phyloP scores from a whole-genome alignment of 176 grass and related monocot genomes.

The Panicum miliaceum region DNA sequence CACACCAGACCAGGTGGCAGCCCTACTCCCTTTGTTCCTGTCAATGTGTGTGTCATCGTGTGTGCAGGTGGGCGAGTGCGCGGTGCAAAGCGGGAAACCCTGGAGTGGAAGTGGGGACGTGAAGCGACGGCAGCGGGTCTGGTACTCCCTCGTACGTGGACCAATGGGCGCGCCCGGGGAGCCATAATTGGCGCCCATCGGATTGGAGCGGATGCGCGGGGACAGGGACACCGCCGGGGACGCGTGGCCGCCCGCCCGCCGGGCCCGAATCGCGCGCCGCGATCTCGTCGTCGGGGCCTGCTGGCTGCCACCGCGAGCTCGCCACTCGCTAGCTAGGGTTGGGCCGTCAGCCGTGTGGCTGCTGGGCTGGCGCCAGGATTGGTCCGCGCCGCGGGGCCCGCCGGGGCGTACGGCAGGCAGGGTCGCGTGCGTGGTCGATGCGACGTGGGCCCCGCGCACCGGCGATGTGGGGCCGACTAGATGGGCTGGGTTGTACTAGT shows the following conservation, averaged over 20 bases:
- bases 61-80: background rate
- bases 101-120: background rate
- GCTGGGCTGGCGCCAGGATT: background rate
- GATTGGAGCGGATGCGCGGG: background rate
- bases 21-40: too few relatives aligned
- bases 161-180: background rate
- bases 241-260: background rate
- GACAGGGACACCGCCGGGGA: background rate
- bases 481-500: background rate
- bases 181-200: conserved; percentile 25
- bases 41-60: too few relatives aligned
- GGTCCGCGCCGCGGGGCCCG: background rate
- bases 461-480: background rate
- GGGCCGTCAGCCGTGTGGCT: too few relatives aligned
- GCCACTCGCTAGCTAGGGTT: background rate
- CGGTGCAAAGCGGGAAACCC: background rate
- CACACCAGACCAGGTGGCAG: too few relatives aligned
- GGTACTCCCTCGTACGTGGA: conserved; percentile 2
- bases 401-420: background rate
- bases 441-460: background rate
- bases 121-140: background rate
- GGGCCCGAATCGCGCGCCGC: background rate
- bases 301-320: too few relatives aligned
- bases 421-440: too few relatives aligned
- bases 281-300: background rate